A percentile compares a stretch with the other conserved stretches of the same genome.
Conservation (phyloP, 805 yeast genomes). For the Alloascoidea hylecoeti region DNA sequence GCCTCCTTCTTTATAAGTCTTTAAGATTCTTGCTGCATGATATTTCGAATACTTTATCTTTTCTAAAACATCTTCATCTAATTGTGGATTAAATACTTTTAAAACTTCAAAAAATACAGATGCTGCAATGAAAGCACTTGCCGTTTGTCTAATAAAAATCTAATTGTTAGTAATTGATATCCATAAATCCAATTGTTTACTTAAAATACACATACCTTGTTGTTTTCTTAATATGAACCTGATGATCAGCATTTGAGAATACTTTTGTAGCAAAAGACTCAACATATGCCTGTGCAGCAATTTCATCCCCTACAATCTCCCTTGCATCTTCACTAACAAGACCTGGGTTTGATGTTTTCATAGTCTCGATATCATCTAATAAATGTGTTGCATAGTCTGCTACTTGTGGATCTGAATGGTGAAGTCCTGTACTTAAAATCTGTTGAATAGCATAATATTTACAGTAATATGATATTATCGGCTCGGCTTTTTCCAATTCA, state of each 20-base stretch:
- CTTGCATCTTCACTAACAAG: constrained; percentile 19
- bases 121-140: constrained; percentile 36
- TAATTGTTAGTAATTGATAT: background rate
- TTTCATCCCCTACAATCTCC: constrained; percentile 44
- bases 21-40: constrained; percentile 44
- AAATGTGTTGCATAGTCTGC: constrained; percentile 47
- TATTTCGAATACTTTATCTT: constrained; percentile 49
- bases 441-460: constrained; percentile 59
- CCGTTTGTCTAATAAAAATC: constrained; percentile 21
- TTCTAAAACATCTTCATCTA: constrained; percentile 12
- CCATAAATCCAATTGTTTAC: background rate
- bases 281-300: constrained; percentile 39
- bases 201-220: constrained; percentile 17
- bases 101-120: constrained; percentile 37
- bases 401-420: constrained; percentile 36
- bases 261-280: constrained; percentile 43
- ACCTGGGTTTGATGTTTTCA: constrained; percentile 26
- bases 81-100: constrained; percentile 21
- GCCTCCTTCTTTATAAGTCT: constrained; percentile 29
- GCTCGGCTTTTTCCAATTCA: constrained; percentile 45
- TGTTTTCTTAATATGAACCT: constrained; percentile 27
- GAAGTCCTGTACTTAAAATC: constrained; percentile 47
- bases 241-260: constrained; percentile 37
- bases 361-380: constrained; percentile 56
- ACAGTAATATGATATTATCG: constrained; percentile 63